Base-by-base conservation (phyloP, 2,329 filamentous ascomycete species). In the Helotiales sp. region DNA sequence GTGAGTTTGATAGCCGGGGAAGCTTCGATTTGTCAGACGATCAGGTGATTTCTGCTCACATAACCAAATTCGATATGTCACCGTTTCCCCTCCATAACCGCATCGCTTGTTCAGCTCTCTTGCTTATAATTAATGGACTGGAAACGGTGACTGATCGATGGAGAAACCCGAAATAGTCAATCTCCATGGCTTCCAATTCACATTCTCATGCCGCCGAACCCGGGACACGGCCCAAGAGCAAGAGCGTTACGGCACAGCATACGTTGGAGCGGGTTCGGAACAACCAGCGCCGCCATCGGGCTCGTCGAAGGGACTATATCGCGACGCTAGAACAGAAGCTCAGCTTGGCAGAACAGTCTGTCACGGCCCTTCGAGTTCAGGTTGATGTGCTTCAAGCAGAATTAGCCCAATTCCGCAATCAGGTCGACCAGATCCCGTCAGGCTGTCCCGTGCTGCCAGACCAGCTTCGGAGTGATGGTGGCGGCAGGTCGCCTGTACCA, bases 201-300 rank as follows among this genome's bases (percentile, higher is more conserved):
- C 26, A 24, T 61, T 26, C 37, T 26, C 59, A 20, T 47, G 40
- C 43, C 37, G 30, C 22, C 43, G 37, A 50, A 50, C 40, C 32
- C 40, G 30, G 26, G 28, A 20, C 32, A 61, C 55, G 10, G 76
- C 77, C 55, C 34, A 40, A 40, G 34, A 40, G 34, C 77, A 80
- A 69, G 77, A 79, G 52, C 13, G 61, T 67, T 20, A 66, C 64
- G 37, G 47, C 58, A 50, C 40, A 66, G 20, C 63, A 69, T 11
- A 66, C 66, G 0, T 69, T 80, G 24, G 75, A 73, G 61, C 79
- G 83, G 7, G 80, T 83, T 17, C 82, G 83, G n/a, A 80, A 85
- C 54, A 86, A 85, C 69, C 83, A 85, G 71, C 80, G 83, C 45
- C 80, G 83, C 26, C 83, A 85, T 70, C 81, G 83, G 4, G 82